These are phyloP conservation scores for Fistulina hepatica DNA, from an alignment of 1,284 basidiomycete species.

Conservation along the genomic window DNA sequence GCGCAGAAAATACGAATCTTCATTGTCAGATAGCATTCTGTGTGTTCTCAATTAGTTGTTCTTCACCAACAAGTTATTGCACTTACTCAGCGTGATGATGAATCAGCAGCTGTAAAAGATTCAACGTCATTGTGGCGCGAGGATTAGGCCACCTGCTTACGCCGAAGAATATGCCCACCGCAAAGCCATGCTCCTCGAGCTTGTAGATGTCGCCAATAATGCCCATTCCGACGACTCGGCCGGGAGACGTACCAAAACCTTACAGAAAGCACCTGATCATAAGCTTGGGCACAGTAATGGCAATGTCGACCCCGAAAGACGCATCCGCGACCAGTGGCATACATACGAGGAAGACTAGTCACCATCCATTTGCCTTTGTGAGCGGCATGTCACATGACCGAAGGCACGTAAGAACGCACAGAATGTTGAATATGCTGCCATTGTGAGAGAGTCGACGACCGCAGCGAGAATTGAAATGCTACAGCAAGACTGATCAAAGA, in stretches of 20 bases:
- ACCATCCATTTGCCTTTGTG: conserved; percentile 21
- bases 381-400: not conserved
- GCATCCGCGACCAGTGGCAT: conserved; percentile 31
- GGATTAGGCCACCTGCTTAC: too few relatives aligned
- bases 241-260: conserved; percentile 3
- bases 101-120: too few relatives aligned
- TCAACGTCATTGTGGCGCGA: too few relatives aligned
- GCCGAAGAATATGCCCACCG: conserved; percentile 13
- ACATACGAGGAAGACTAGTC: conserved; percentile 26
- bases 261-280: conserved; percentile 7
- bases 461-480: conserved; percentile 10
- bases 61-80: too few relatives aligned
- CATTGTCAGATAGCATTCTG: too few relatives aligned
- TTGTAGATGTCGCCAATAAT: conserved; percentile 13
- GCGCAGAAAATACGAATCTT: too few relatives aligned
- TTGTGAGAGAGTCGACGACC: conserved; percentile 21
- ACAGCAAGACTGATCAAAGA: conserved; percentile 22
- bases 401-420: conserved; percentile 12
- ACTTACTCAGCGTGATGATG: too few relatives aligned
- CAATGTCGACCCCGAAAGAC: conserved; percentile 26
- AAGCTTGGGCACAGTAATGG: conserved; percentile 8
- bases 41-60: too few relatives aligned
- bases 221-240: conserved; percentile 10
- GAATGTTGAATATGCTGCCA: conserved; percentile 27
- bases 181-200: conserved; percentile 14